Evolutionary conservation across 1,284 basidiomycete species (phyloP), one percentile per base, ranked within the genome.

Genomic region (Pseudomicrostroma phylloplanum): DNA sequence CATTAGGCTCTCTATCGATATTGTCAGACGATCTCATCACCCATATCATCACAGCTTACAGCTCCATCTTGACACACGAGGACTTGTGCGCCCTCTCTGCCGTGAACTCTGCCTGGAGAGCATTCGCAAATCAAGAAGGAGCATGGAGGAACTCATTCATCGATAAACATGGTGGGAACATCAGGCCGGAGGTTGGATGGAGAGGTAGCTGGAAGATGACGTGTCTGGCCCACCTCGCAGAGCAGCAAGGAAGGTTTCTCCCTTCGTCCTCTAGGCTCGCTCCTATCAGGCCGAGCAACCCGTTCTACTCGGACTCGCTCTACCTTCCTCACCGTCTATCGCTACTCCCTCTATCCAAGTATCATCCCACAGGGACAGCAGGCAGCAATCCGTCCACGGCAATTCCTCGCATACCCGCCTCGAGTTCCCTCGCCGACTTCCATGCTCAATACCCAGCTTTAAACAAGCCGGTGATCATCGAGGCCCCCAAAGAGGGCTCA

Each of bases 131-230:
- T 63, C 55, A 70, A 62, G 55, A 74, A 64, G 56, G 62, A 0
- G 58, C 72, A 17, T 77, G 74, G 74, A 66, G 69, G 13, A 71
- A 75, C 11, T 56, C 66, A 15, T 71, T 70, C 58, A 40, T 74
- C 12, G 42, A 60, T 6, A 39, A 56, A 30, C 70, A 69, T 53
- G 48, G 67, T 13, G 72, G 67, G n/a, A 59, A 60, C 26, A 64
- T 75, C 55, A 61, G 60, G 40, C 54, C 59, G 2, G 30, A 36
- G 30, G 9, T 36, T 9, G 30, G 30, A 36, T 77, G 74, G 74
- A 65, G 61, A n/a, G 74, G 73, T 23, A 75, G 69, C 60, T 77
- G 74, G 74, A 72, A 72, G 55, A 65, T 63, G 21, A 71, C 72
- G 39, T 74, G 66, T 30, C 66, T 59, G 4, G 53, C 64, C 39